Conservation (phyloP, 2,329 filamentous ascomycete genomes). For the Calonectria henricotiae region DNA sequence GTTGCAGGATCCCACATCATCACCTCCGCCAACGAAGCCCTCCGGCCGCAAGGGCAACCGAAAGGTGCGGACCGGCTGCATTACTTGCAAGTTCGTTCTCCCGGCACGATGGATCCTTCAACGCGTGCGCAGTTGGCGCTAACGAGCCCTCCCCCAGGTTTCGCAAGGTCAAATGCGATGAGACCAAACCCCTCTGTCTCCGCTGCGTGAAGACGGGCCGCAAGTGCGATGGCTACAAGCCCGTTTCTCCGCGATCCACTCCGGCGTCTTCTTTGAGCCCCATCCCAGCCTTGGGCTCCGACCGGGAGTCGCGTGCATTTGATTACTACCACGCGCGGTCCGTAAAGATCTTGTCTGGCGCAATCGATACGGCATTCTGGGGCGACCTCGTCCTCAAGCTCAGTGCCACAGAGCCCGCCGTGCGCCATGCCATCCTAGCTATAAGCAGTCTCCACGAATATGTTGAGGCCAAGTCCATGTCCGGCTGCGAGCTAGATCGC, state of each 20-base stretch:
- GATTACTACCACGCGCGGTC: constrained; percentile 58
- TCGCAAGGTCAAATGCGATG: constrained; percentile 73
- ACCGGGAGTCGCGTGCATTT: constrained; percentile 53
- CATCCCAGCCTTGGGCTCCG: constrained; percentile 44
- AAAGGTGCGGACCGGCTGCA: constrained; percentile 68
- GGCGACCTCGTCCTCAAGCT: constrained; percentile 64
- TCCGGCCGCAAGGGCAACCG: constrained; percentile 62
- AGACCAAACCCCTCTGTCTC: constrained; percentile 68
- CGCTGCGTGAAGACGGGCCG: constrained; percentile 71
- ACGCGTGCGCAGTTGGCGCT: neutral
- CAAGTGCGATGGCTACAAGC: constrained; percentile 71
- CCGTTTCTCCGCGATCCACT: constrained; percentile 40
- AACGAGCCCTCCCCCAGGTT: constrained; percentile 58
- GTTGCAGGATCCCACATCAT: neutral
- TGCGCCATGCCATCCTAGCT: constrained; percentile 67
- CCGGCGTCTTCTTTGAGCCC: constrained; percentile 42
- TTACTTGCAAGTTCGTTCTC: constrained; percentile 70
- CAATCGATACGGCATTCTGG: constrained; percentile 64
- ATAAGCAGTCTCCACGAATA: constrained; percentile 66
- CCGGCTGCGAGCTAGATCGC: constrained; percentile 42
- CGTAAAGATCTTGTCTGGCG: constrained; percentile 61
- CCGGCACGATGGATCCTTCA: neutral
- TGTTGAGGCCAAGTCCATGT: constrained; percentile 46
- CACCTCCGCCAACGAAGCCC: constrained; percentile 36
- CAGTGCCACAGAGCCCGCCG: constrained; percentile 63